A percentile compares a stretch with the other conserved stretches of the same genome.
Conservation (phyloP, 2,329 filamentous ascomycete species). For the Hymenoscyphus albidus region DNA sequence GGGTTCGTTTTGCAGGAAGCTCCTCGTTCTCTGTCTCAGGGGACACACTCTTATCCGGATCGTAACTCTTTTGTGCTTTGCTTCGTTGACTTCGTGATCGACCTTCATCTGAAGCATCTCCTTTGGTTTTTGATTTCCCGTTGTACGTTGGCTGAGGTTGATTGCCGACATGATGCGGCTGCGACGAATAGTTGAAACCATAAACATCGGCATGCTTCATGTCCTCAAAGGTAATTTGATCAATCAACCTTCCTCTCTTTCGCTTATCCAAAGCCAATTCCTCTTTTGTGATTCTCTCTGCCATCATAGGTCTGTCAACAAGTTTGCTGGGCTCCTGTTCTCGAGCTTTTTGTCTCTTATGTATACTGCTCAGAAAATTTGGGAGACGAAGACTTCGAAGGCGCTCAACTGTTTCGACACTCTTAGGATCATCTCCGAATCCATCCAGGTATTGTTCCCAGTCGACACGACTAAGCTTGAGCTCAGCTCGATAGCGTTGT, state of each 20-base stretch:
- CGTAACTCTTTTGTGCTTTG: conserved; percentile 23
- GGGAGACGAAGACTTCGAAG: conserved; percentile 13
- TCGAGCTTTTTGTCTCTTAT: conserved; percentile 16
- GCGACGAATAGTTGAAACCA: conserved; percentile 58
- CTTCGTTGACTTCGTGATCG: conserved; percentile 28
- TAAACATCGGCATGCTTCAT: conserved; percentile 57
- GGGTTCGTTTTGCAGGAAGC: conserved; percentile 29
- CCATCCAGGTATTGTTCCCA: conserved; percentile 17
- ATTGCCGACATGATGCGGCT: conserved; percentile 52
- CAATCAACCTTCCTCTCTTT: conserved; percentile 24
- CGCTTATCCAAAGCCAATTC: conserved; percentile 26
- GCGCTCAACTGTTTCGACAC: conserved; percentile 12
- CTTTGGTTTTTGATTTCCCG: conserved; percentile 15
- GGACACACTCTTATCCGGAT: conserved; percentile 22
- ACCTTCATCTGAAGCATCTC: conserved; percentile 21
- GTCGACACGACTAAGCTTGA: conserved; percentile 15
- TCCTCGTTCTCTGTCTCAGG: conserved; percentile 28
- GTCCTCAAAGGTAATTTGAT: conserved; percentile 30
- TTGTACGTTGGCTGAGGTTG: conserved; percentile 46
- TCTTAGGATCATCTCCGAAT: conserved; percentile 6
- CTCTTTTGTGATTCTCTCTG: conserved; percentile 26
- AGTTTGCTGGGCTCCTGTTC: conserved; percentile 20
- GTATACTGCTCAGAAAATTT: conserved; percentile 9
- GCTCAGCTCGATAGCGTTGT: conserved; percentile 9
- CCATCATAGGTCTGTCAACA: conserved; percentile 23